Percentiles rank a stretch among this genome's conserved stretches.
phyloP scores from a whole-genome alignment of 225 moss, liverwort and hornwort genomes.

The Asterella californica region DNA sequence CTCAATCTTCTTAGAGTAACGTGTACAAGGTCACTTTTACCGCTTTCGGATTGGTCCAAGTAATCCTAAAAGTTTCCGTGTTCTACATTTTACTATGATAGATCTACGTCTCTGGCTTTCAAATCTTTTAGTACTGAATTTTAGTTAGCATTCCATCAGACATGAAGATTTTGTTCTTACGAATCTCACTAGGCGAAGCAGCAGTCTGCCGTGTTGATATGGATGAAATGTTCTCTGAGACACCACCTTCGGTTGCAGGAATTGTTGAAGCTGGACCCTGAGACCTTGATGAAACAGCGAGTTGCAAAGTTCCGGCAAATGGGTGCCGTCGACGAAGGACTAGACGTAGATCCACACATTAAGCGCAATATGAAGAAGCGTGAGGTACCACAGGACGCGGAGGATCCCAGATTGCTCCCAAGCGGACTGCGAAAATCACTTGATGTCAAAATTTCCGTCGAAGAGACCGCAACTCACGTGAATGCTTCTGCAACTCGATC shows the following conservation, averaged over 20 bases:
- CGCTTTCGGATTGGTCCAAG: no score
- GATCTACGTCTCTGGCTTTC: no score
- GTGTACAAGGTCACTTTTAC: no score
- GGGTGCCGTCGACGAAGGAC: slow-evolving; percentile 74
- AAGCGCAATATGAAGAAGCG: slow-evolving; percentile 98
- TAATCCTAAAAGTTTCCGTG: no score
- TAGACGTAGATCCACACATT: slow-evolving; percentile 76
- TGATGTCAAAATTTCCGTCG: slow-evolving; percentile 32
- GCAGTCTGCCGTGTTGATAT: no score
- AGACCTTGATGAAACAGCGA: slow-evolving; percentile 63
- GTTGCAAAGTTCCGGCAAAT: slow-evolving; percentile 87
- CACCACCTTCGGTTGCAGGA: slow-evolving; percentile 45
- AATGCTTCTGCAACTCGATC: slow-evolving; percentile 37
- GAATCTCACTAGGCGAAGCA: no score
- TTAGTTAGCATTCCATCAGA: no score
- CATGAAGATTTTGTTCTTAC: no score
- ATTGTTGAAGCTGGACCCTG: slow-evolving; percentile 65
- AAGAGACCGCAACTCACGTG: slow-evolving; percentile 34
- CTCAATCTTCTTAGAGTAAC: no score
- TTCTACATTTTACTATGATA: no score
- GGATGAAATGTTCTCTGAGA: not conserved
- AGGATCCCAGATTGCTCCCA: slow-evolving; percentile 56
- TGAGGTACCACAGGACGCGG: slow-evolving; percentile 52
- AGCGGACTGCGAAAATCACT: slow-evolving; percentile 43
- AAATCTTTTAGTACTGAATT: no score